Percentiles rank a stretch among this genome's conserved stretches.
These are phyloP conservation scores for Fragaria ananassa DNA, from an alignment of 306 rosid species.

Conservation along the genomic window DNA sequence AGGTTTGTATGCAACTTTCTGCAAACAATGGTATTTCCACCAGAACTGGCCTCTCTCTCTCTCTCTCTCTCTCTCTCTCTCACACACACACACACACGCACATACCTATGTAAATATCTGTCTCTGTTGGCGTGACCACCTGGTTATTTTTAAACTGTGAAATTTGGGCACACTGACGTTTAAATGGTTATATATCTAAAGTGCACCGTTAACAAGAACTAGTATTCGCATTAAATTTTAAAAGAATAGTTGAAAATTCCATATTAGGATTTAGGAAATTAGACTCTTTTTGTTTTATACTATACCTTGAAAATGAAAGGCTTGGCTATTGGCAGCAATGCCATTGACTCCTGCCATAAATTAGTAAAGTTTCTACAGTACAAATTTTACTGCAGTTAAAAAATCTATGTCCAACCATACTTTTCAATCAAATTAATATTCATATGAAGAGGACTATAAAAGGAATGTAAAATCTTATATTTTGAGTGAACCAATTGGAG, in stretches of 20 bases:
- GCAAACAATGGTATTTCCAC: constrained; percentile 59
- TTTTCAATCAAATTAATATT: not conserved
- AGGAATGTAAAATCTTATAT: not conserved
- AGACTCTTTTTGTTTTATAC: not conserved
- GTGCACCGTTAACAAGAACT: too few relatives aligned
- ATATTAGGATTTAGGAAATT: not conserved
- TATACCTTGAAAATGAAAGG: not conserved
- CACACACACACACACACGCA: not conserved
- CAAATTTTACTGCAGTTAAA: not conserved
- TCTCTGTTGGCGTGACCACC: not conserved
- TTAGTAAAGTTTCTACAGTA: not conserved
- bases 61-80: constrained; percentile 8
- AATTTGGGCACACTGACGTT: too few relatives aligned
- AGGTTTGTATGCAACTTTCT: constrained; percentile 88
- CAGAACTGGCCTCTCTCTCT: not conserved
- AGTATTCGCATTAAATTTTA: not conserved
- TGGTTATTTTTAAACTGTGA: too few relatives aligned
- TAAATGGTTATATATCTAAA: too few relatives aligned
- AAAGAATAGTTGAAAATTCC: not conserved
- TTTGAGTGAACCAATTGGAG: not conserved
- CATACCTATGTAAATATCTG: not conserved
- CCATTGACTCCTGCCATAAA: not conserved
- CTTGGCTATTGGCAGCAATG: not conserved
- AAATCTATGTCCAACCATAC: not conserved
- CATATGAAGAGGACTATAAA: not conserved